Base-by-base conservation (phyloP, 2,329 filamentous ascomycete genomes). In the Metarhizium guizhouense region DNA sequence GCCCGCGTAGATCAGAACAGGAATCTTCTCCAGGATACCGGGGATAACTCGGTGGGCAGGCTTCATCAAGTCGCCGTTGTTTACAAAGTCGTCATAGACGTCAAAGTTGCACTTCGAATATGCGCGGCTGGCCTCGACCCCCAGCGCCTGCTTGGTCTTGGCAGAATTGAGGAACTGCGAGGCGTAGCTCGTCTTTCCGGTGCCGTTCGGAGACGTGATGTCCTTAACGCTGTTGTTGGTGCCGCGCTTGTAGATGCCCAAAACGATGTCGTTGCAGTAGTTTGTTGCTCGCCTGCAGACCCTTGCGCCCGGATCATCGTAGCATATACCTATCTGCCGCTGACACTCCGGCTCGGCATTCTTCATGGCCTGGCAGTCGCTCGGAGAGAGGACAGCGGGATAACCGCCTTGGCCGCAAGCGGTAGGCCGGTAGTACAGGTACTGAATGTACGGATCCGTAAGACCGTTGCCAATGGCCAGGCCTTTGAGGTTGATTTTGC, bases 21-120 rank as follows among this genome's bases (percentile, higher is more conserved):
- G 93, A 60, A 99, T 95, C 79, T 96, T 75, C 75, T 93, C 84
- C 57, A 99, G 83, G 54, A 97, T 77, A 53, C 81, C 83, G 42
- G 92, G 92, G 5, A 97, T 87, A 34, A 96, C 81, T 58, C 86
- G 87, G 78, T 96, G 90, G 84, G 87, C 96, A 50, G 94, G 93
- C 80, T 94, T 86, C 88, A 96, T 96, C 93, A 93, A 97, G 75
- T 99, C 94, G 68, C 93, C 94, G 55, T 34, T n/a, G 7, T 10
- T 38, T n/a, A 96, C 77, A 82, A 99, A 97, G 81, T 95, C 95
- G 67, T 90, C 84, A 84, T 96, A 96, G 76, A 97, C 94, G 73
- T 95, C 88, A 65, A 92, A 90, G 82, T 96, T 96, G 84, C 93
- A 97, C 70, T 87, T 92, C 67, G 96, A 88, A 72, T 95, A 97